phyloP scores from a whole-genome alignment of 208 protist species.

The Vickermania spadyakhi region DNA sequence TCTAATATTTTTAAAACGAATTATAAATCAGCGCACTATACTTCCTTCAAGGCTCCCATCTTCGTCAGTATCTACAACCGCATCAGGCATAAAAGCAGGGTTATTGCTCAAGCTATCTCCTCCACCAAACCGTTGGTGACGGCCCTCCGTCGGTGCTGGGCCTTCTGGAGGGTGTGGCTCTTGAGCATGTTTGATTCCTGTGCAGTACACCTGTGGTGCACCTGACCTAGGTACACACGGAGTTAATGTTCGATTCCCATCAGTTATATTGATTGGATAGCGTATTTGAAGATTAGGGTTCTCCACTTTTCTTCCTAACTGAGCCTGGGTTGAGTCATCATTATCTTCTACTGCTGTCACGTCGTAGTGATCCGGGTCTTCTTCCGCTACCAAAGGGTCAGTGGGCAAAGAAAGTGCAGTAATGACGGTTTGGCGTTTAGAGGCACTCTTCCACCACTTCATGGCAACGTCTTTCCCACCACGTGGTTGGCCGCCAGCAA shows the following conservation, averaged over 20 bases:
- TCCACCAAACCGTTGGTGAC: background rate
- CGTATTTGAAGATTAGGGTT: conserved; percentile 8
- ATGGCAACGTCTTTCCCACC: conserved; percentile 11
- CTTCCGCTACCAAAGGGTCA: background rate
- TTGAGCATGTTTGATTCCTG: background rate
- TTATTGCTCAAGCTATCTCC: background rate
- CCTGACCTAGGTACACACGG: background rate
- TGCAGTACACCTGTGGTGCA: background rate
- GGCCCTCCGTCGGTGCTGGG: background rate
- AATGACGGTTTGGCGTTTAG: background rate
- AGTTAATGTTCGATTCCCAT: conserved; percentile 2
- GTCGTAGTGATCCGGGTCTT: conserved; percentile 3
- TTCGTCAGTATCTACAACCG: background rate
- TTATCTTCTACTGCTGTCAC: conserved; percentile 19
- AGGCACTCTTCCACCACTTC: conserved; percentile 12
- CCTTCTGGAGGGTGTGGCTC: background rate
- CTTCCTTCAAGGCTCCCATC: background rate
- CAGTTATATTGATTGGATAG: background rate
- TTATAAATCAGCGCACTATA: background rate
- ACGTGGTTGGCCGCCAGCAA: conserved; percentile 49
- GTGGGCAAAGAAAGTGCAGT: background rate
- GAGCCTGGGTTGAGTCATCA: conserved; percentile 11
- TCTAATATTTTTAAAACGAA: too few species aligned
- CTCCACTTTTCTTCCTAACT: conserved; percentile 1
- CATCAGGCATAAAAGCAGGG: background rate